Evolutionary conservation across 768 basidiomycete species (phyloP).

Genomic region (Hydnum rufescens): DNA sequence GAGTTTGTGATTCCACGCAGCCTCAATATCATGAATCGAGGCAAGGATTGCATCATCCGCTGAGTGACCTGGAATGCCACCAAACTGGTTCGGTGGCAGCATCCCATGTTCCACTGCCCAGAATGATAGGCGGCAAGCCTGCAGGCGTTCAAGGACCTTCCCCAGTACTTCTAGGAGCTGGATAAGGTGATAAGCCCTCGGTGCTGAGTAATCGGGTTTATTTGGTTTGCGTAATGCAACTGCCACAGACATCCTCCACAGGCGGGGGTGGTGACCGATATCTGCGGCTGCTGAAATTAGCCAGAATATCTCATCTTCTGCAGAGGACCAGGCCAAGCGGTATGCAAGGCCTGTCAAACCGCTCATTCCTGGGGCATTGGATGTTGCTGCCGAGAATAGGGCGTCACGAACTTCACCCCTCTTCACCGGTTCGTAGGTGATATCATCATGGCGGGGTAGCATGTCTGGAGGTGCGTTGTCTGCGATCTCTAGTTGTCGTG

Average conservation of each 20-base stretch:
- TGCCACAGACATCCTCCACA: conserved; percentile 3
- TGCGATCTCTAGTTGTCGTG: no score
- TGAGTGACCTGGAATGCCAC: conserved; percentile 9
- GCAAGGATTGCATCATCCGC: conserved; percentile 11
- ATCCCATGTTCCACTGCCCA: conserved; percentile 13
- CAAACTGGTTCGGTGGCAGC: conserved; percentile 14
- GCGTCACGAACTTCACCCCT: conserved; percentile 2
- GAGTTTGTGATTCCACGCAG: conserved; percentile 5
- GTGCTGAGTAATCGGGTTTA: conserved; percentile 9
- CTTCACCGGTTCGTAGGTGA: neutral
- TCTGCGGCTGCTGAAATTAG: neutral
- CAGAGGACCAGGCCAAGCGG: conserved; percentile 4
- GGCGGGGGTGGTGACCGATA: conserved; percentile 7
- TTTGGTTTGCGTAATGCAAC: conserved; percentile 6
- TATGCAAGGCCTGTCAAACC: conserved; percentile 3
- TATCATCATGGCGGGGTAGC: no score
- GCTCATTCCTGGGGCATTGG: conserved; percentile 8
- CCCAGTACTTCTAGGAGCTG: conserved; percentile 17
- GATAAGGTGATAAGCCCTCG: conserved; percentile 6
- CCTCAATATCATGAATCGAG: conserved; percentile 11
- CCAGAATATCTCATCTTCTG: conserved; percentile 2
- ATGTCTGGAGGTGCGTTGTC: no score
- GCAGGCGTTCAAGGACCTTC: conserved; percentile 18
- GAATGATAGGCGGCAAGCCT: conserved; percentile 13
- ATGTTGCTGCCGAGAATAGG: neutral